phyloP scores from a whole-genome alignment of 768 basidiomycete genomes.

The Amanita brunnescens region DNA sequence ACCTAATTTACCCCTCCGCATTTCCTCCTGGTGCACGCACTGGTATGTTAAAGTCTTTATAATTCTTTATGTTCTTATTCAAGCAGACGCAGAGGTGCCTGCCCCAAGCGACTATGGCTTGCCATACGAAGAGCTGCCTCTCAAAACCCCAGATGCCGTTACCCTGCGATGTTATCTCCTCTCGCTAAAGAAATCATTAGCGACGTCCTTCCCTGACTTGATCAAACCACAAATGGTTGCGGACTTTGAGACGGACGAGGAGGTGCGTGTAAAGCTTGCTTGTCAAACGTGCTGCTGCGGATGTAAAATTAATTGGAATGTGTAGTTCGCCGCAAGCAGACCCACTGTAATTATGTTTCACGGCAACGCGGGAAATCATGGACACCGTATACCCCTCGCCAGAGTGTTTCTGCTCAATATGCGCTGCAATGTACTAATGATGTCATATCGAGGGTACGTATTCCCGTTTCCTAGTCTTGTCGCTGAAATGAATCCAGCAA shows the following conservation, averaged over 20 bases:
- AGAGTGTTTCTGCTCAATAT: constrained; percentile 72
- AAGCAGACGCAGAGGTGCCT: constrained; percentile 48
- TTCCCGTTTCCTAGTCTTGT: background rate
- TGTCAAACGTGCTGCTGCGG: background rate
- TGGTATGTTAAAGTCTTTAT: constrained; percentile 31
- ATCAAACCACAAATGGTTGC: constrained; percentile 24
- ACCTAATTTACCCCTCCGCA: constrained; percentile 84
- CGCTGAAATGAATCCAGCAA: background rate
- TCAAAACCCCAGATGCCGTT: constrained; percentile 66
- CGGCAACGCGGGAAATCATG: constrained; percentile 81
- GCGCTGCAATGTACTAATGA: constrained; percentile 90
- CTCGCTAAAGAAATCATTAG: constrained; percentile 46
- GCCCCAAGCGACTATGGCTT: constrained; percentile 62
- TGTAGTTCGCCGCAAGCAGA: constrained; percentile 38
- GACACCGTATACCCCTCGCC: constrained; percentile 86
- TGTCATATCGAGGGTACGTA: constrained; percentile 84
- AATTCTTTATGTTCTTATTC: background rate
- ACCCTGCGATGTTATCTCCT: constrained; percentile 74
- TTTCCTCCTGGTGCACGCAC: constrained; percentile 71
- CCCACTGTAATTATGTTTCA: constrained; percentile 94
- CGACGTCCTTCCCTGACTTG: constrained; percentile 21
- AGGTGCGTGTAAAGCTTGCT: constrained; percentile 29
- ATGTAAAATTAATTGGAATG: background rate
- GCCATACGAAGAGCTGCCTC: constrained; percentile 64
- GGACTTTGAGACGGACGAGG: constrained; percentile 42